Evolutionary conservation across 768 basidiomycete species (phyloP), one percentile per base, ranked within the genome.

Genomic region (Suillus clintonianus): DNA sequence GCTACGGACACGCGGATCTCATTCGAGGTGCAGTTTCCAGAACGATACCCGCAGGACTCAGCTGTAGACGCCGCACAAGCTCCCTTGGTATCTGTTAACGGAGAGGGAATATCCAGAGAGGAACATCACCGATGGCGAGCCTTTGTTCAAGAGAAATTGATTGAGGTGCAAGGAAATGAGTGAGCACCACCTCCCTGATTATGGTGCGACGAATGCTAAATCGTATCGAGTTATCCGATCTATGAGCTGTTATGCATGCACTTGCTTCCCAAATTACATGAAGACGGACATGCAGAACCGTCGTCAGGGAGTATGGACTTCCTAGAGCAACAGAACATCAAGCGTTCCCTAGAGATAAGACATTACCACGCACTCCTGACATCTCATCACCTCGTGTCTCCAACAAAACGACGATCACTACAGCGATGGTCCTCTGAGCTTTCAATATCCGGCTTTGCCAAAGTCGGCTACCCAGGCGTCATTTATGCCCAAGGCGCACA

Each of bases 401-500:
- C 86, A 27, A 79, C 82, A 68, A 89, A 90, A 76, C 81, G 89
- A 60, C 81, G 85, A 41, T 79, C 83, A 64, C 76, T 87, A 36
- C 81, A 84, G 64, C 76, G 79, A 41, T 88, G 88, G 83, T 81
- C 87, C 1, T 78, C 81, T 15, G 79, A 83, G 8, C 81, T 90
- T 45, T 74, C 74, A 4, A 67, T 92, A 14, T 66, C 76, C 1
- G 90, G 91, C 0, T 92, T 91, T 71, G 86, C 89, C 1, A 92
- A 92, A 74, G 81, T 89, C 10, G 90, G 90, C 0, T 84, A 91
- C 72, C 91, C 91, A 14, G 90, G 90, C 5, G 79, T 91, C 51
- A 89, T 93, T 50, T 93, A 91, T 61, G 87, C 82, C n/a, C 80
- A 86, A 71, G 90, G 90, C 9, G 67, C 68, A 22, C 77, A 78